Evolutionary conservation across 495 filamentous ascomycete genomes (phyloP), one percentile per base, ranked within the genome.

Genomic region (Penicillium cinerascens): DNA sequence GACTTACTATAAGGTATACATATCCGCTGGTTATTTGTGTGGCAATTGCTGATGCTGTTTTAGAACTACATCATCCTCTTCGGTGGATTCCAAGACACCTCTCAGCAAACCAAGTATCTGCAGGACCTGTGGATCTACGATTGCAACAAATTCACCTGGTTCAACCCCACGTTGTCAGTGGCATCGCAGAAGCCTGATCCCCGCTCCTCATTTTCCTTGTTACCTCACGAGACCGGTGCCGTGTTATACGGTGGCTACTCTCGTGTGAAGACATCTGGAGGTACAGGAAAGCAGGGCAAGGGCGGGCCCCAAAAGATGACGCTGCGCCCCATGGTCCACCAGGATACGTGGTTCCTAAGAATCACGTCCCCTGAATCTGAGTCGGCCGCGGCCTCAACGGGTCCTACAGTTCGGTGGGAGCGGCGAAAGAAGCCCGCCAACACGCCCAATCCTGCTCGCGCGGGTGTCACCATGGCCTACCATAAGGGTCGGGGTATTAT

Each of bases 41-140:
- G 9, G 4, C 29, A 7, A n/a, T 0, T 20, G 2, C 13, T 18
- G 22, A 42, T 35, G 11, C 27, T 29, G 17, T 17, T 41, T 6
- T 29, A 80, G 74, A 86, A 86, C 61, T 88, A 87, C 59, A 85
- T 89, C 35, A 72, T 91, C 33, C 67, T 87, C 7, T 87, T 87
- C 53, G 88, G 87, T 56, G 90, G 93, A 9, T 98, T 98, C 66
- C 93, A 97, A 69, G 93, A 98, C 65, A 97, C 92, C 15, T 89
- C 89, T 8, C 86, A 92, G 60, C 85, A 88, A 64, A 96, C 93
- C 6, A 93, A 90, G 59, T 98, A 97, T 65, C 78, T 98, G 11
- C 78, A 81, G 52, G 78, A 81, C 55, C 59, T 87, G 21, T 87
- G 84, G 84, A 73, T 87, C 18, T 87, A 86, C 58, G 84, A 87